These are phyloP conservation scores for Pseudogymnoascus destructans DNA, from an alignment of 2,329 filamentous ascomycete genomes.

Conservation along the genomic window DNA sequence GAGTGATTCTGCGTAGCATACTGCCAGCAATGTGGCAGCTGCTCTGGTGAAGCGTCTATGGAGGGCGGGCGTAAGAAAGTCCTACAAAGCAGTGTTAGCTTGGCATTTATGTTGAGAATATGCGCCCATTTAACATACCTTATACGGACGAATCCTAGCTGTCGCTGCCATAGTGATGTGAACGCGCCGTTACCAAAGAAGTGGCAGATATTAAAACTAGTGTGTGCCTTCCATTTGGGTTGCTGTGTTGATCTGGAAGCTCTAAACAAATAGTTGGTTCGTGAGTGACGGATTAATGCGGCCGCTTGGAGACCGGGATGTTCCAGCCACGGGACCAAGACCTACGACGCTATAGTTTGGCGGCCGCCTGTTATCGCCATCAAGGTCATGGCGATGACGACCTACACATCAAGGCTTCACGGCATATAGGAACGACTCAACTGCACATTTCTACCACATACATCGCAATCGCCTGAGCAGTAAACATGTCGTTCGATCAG, in stretches of 20 bases:
- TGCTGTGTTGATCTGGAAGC: constrained; percentile 8
- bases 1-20: constrained; percentile 63
- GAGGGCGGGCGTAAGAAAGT: constrained; percentile 79
- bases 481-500: constrained; percentile 79
- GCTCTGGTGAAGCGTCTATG: constrained; percentile 78
- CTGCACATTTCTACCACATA: background rate
- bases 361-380: constrained; percentile 7
- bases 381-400: constrained; percentile 10
- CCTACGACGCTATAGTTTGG: background rate
- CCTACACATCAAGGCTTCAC: background rate
- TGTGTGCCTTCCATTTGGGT: background rate
- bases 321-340: constrained; percentile 4
- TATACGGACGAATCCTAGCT: constrained; percentile 27
- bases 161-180: constrained; percentile 23
- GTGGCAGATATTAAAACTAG: constrained; percentile 9
- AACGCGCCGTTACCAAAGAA: constrained; percentile 7
- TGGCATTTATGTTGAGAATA: constrained; percentile 42
- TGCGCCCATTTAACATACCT: constrained; percentile 30
- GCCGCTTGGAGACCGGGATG: constrained; percentile 6
- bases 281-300: constrained; percentile 8
- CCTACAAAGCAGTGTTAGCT: constrained; percentile 42
- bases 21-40: constrained; percentile 51
- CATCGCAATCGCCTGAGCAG: background rate
- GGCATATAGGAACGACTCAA: background rate
- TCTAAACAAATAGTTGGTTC: constrained; percentile 10